Evolutionary conservation across 2,329 filamentous ascomycete species (phyloP).

Genomic region (Fusarium cicatricum): DNA sequence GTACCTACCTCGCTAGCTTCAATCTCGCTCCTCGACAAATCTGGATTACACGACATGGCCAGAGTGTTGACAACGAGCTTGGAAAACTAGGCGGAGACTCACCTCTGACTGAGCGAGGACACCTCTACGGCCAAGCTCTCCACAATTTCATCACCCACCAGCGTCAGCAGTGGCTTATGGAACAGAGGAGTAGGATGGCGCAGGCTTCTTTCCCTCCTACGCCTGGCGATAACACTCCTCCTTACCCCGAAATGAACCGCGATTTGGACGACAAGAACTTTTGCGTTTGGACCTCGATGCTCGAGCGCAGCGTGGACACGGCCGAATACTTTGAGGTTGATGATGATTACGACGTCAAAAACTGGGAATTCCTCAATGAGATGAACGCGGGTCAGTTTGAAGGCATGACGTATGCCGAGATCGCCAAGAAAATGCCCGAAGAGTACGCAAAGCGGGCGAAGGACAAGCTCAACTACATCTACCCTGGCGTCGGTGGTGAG

Average conservation of each 20-base stretch:
- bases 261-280: conserved; percentile 85
- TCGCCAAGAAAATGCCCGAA: conserved; percentile 77
- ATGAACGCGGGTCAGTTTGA: conserved; percentile 93
- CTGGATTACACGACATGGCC: conserved; percentile 96
- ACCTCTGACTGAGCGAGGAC: conserved; percentile 80
- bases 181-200: conserved; percentile 80
- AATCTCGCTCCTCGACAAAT: conserved; percentile 95
- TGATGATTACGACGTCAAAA: conserved; percentile 95
- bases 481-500: conserved; percentile 94
- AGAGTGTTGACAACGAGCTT: conserved; percentile 85
- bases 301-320: conserved; percentile 87
- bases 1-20: conserved; percentile 96
- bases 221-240: conserved; percentile 90
- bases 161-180: conserved; percentile 80
- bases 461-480: conserved; percentile 96
- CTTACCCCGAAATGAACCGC: conserved; percentile 83
- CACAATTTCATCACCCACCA: conserved; percentile 85
- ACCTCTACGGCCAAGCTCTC: conserved; percentile 79
- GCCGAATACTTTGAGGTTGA: conserved; percentile 89
- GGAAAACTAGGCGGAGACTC: conserved; percentile 94
- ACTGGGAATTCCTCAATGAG: conserved; percentile 98
- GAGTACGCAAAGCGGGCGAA: conserved; percentile 82
- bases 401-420: conserved; percentile 93
- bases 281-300: conserved; percentile 98
- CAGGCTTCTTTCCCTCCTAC: conserved; percentile 87